Evolutionary conservation across 306 rosid genomes (phyloP).

Genomic region (Herpetospermum pedunculosum): DNA sequence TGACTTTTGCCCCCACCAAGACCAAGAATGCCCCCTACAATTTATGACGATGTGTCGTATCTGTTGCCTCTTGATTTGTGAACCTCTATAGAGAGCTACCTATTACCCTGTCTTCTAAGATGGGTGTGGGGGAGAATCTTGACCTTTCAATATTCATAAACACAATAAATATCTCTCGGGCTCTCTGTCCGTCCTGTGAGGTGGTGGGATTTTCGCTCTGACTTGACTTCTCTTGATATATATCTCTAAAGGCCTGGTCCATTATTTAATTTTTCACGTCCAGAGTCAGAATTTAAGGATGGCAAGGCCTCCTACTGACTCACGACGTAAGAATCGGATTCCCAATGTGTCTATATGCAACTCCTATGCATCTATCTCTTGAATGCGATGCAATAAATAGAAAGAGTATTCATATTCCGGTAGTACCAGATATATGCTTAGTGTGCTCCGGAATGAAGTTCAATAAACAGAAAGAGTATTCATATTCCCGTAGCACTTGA

Average conservation of each 20-base stretch:
- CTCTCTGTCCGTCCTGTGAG: conserved; percentile 19
- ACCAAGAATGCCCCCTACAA: neutral
- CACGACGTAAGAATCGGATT: conserved; percentile 32
- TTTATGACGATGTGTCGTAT: conserved; percentile 15
- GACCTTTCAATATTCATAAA: conserved; percentile 11
- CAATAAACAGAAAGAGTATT: no score
- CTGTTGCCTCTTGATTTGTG: conserved; percentile 9
- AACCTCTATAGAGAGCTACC: neutral
- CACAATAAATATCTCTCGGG: conserved; percentile 21
- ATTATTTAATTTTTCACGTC: conserved; percentile 24
- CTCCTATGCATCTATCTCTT: conserved; percentile 26
- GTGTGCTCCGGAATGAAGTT: no score
- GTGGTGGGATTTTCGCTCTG: conserved; percentile 27
- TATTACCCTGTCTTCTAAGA: neutral
- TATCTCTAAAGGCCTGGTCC: conserved; percentile 24
- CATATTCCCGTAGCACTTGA: no score
- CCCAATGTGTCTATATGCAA: conserved; percentile 30
- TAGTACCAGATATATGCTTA: no score
- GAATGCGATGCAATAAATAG: no score
- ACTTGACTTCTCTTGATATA: conserved; percentile 1
- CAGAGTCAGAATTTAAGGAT: conserved; percentile 37
- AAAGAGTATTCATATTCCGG: no score
- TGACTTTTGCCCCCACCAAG: neutral
- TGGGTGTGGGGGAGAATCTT: conserved; percentile 17
- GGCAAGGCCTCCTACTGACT: conserved; percentile 28